Evolutionary conservation across 140 eudicot species (phyloP).

Genomic region (Eryngium alpinum): DNA sequence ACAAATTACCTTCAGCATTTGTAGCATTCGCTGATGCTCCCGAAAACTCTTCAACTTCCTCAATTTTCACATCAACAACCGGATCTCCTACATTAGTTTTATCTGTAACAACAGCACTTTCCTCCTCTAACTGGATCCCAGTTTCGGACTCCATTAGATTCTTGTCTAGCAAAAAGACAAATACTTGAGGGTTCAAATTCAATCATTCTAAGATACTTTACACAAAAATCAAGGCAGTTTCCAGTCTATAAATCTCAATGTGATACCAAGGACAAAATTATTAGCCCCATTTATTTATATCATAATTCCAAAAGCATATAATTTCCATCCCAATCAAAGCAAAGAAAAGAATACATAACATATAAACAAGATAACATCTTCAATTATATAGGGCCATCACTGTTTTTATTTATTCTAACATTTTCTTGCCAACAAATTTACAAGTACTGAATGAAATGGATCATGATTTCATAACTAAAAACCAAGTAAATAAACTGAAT

Average conservation of each 20-base stretch:
- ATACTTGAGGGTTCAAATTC: background rate
- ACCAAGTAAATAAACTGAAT: slow-evolving; percentile 7
- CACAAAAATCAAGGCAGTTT: background rate
- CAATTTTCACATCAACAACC: slow-evolving; percentile 22
- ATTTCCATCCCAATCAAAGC: background rate
- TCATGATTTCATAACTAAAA: slow-evolving; percentile 16
- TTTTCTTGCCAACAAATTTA: slow-evolving; percentile 15
- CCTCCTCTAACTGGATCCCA: slow-evolving; percentile 41
- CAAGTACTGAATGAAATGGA: slow-evolving; percentile 18
- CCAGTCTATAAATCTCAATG: slow-evolving; percentile 1
- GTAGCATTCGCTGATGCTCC: slow-evolving; percentile 16
- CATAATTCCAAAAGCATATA: background rate
- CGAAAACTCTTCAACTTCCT: slow-evolving; percentile 26
- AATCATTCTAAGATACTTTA: background rate
- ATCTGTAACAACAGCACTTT: slow-evolving; percentile 22
- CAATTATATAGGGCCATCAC: background rate
- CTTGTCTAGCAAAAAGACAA: slow-evolving; percentile 8
- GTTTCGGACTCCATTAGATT: slow-evolving; percentile 58
- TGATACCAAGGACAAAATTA: background rate
- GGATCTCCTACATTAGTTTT: slow-evolving; percentile 23
- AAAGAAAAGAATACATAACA: background rate
- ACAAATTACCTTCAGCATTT: slow-evolving; percentile 31
- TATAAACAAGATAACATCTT: background rate
- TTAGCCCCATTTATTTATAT: background rate
- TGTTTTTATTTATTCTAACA: background rate